Conservation (phyloP, 2,329 filamentous ascomycete species). For the Zalaria obscura region DNA sequence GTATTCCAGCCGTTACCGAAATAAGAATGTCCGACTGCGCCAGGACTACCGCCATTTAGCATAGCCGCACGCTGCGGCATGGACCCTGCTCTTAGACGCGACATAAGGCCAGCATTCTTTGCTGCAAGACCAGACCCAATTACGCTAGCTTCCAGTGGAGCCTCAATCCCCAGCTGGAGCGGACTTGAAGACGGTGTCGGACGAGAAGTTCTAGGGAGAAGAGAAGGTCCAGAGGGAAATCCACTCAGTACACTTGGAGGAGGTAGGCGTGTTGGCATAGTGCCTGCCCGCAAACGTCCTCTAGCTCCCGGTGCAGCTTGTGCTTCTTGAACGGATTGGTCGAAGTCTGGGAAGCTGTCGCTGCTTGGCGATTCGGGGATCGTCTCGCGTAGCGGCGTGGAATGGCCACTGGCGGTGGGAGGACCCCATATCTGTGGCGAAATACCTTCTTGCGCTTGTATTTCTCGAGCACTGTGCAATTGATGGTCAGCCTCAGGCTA, state of each 20-base stretch:
- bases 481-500: too few relatives aligned
- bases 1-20: constrained; percentile 78
- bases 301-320: constrained; percentile 46
- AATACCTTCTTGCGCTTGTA: constrained; percentile 90
- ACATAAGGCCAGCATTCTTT: constrained; percentile 30
- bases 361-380: constrained; percentile 89
- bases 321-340: constrained; percentile 54
- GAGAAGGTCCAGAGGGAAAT: constrained; percentile 41
- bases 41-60: constrained; percentile 32
- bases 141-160: constrained; percentile 6
- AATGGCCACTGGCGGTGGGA: constrained; percentile 89
- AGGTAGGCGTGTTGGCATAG: constrained; percentile 88
- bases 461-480: constrained; percentile 66
- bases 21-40: constrained; percentile 75
- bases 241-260: constrained; percentile 52
- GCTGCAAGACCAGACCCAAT: background rate
- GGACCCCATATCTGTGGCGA: constrained; percentile 70
- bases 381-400: constrained; percentile 88
- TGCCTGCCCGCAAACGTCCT: constrained; percentile 78
- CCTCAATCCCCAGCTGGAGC: constrained; percentile 52
- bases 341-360: constrained; percentile 87
- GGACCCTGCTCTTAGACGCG: constrained; percentile 77
- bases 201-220: constrained; percentile 64
- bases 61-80: constrained; percentile 80
- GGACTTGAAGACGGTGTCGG: constrained; percentile 78